Evolutionary conservation across 306 rosid species (phyloP).

Genomic region (Cucumis sativus): DNA sequence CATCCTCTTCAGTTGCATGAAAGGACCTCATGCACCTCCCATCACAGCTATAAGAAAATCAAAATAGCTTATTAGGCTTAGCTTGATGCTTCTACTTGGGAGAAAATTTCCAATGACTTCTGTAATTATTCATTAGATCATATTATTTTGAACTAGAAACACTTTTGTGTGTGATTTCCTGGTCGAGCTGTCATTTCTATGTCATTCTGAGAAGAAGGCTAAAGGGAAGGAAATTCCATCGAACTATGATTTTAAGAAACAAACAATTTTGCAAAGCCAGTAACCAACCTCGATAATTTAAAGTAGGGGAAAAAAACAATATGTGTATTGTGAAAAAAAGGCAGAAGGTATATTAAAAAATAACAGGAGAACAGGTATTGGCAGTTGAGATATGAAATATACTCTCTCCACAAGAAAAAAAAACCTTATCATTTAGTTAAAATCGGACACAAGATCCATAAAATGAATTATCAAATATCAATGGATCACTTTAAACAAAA

Average conservation of each 20-base stretch:
- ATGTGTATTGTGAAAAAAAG: not conserved
- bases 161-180: not conserved
- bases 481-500: not conserved
- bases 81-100: not conserved
- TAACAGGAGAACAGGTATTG: not conserved
- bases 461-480: not conserved
- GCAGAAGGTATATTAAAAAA: not conserved
- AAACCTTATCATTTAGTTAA: not conserved
- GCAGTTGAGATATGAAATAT: not conserved
- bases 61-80: not conserved
- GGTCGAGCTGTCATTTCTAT: not conserved
- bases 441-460: not conserved
- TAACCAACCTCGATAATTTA: not conserved
- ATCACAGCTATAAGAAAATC: conserved; percentile 53
- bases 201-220: not conserved
- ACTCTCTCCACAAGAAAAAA: not conserved
- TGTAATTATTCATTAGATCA: not conserved
- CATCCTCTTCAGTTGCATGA: conserved; percentile 57
- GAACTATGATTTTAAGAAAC: not conserved
- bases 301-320: not conserved
- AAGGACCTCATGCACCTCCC: conserved; percentile 92
- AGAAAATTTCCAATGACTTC: not conserved
- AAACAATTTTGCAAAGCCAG: not conserved
- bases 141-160: not conserved
- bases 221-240: not conserved